phyloP scores from a whole-genome alignment of 805 yeast genomes.

The Ogataea neopini region DNA sequence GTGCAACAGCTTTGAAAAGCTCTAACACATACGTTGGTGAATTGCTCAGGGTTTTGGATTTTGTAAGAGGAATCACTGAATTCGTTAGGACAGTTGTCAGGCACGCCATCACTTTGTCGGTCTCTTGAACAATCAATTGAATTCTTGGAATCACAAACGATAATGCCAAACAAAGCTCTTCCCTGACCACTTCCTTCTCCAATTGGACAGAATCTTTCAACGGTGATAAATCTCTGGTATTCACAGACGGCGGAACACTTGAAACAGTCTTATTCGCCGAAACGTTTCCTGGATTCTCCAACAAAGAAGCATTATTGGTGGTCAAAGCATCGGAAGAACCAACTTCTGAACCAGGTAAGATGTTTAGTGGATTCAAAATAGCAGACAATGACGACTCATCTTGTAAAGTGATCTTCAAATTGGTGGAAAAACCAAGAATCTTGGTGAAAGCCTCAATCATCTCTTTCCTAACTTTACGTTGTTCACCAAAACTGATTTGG shows the following conservation, averaged over 20 bases:
- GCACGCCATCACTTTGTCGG: constrained; percentile 57
- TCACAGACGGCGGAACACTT: constrained; percentile 4
- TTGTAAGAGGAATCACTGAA: constrained; percentile 53
- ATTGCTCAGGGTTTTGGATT: constrained; percentile 40
- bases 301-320: neutral
- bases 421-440: constrained; percentile 27
- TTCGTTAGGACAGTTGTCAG: constrained; percentile 55
- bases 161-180: constrained; percentile 47
- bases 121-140: constrained; percentile 49
- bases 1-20: constrained; percentile 41
- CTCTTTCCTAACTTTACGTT: constrained; percentile 59
- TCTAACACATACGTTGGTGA: constrained; percentile 44
- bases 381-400: constrained; percentile 24
- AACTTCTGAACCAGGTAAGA: constrained; percentile 22
- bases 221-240: constrained; percentile 15
- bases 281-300: neutral
- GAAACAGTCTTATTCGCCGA: constrained; percentile 3
- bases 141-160: constrained; percentile 42
- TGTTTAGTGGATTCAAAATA: constrained; percentile 26
- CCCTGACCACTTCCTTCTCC: constrained; percentile 36
- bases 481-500: constrained; percentile 61
- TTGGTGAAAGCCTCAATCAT: constrained; percentile 30
- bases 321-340: constrained; percentile 11
- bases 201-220: constrained; percentile 8
- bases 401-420: constrained; percentile 19